These are phyloP conservation scores for Silene vulgaris DNA, from an alignment of 179 eudicot genomes.

Conservation along the genomic window DNA sequence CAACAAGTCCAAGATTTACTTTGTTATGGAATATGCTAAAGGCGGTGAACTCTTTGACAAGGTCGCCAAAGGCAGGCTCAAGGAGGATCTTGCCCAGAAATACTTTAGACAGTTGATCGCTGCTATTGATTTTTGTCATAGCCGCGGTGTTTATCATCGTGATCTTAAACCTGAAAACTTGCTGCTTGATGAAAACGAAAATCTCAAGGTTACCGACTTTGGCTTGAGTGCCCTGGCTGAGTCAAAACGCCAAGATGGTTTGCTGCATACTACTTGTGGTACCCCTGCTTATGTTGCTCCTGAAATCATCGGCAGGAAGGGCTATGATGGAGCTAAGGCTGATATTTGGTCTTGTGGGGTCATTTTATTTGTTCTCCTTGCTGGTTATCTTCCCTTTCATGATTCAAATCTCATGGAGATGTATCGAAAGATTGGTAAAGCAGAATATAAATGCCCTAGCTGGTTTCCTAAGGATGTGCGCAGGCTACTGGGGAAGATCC, in stretches of 20 bases:
- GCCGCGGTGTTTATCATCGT: conserved; percentile 33
- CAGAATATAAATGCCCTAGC: conserved; percentile 33
- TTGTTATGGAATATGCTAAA: conserved; percentile 33
- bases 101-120: conserved; percentile 30
- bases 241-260: conserved; percentile 31
- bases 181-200: conserved; percentile 30
- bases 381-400: conserved; percentile 35
- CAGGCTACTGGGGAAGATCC: conserved; percentile 23
- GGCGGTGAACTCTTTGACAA: conserved; percentile 38
- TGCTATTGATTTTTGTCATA: conserved; percentile 35
- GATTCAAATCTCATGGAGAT: conserved; percentile 34
- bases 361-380: conserved; percentile 30
- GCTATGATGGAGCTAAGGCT: conserved; percentile 35
- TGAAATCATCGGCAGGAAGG: conserved; percentile 28
- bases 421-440: conserved; percentile 35
- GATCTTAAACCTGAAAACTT: conserved; percentile 37
- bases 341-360: conserved; percentile 39
- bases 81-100: conserved; percentile 30
- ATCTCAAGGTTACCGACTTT: conserved; percentile 33
- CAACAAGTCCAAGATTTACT: conserved; percentile 31
- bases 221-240: conserved; percentile 35
- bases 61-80: conserved; percentile 30
- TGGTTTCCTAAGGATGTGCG: conserved; percentile 33
- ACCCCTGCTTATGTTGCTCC: conserved; percentile 41
- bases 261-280: conserved; percentile 35